These are phyloP conservation scores for Ascochyta koolunga DNA, from an alignment of 2,329 filamentous ascomycete species.

Conservation along the genomic window DNA sequence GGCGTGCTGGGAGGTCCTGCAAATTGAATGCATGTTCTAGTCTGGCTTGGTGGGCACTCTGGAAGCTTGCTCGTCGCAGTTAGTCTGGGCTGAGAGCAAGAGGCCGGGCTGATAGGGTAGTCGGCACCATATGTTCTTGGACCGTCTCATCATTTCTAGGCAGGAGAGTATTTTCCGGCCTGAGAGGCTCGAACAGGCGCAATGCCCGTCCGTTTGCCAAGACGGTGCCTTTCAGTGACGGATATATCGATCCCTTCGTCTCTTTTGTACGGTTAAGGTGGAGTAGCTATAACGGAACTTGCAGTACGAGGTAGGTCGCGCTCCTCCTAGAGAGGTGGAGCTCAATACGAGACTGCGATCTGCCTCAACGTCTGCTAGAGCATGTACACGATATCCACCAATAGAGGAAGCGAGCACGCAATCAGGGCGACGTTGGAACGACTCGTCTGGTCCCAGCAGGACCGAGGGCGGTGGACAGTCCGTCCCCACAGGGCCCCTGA, in stretches of 20 bases:
- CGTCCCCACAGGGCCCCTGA: conserved; percentile 1
- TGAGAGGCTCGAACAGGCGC: background rate
- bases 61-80: conserved; percentile 6
- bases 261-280: background rate
- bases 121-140: conserved; percentile 2
- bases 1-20: conserved; percentile 4
- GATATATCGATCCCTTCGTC: background rate
- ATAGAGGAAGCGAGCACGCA: conserved; percentile 10
- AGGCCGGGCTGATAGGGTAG: conserved; percentile 3
- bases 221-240: conserved; percentile 5
- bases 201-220: conserved; percentile 13
- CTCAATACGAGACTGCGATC: conserved; percentile 12
- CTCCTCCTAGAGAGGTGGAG: background rate
- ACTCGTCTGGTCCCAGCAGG: background rate
- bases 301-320: conserved; percentile 7
- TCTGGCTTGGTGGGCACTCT: background rate
- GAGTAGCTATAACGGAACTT: conserved; percentile 1
- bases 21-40: background rate
- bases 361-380: conserved; percentile 5
- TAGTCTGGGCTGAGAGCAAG: background rate
- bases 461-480: background rate
- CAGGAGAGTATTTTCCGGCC: background rate
- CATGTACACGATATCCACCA: conserved; percentile 1
- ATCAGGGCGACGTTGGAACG: background rate
- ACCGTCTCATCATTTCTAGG: conserved; percentile 5